Base-by-base conservation (phyloP, 2,329 filamentous ascomycete genomes). In the Didymella sp. region DNA sequence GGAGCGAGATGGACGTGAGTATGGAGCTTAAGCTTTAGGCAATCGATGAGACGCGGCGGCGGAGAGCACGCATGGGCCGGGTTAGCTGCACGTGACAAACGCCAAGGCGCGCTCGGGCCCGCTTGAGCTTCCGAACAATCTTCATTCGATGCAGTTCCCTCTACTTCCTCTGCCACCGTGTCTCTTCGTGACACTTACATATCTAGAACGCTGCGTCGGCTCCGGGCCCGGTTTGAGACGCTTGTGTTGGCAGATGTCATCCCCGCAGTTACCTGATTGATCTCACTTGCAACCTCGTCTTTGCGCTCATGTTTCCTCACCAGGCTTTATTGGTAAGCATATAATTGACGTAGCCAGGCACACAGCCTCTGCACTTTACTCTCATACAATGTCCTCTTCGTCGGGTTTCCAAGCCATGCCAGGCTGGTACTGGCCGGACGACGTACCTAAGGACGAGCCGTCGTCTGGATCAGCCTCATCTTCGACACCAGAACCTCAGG, bases 361-460 rank as follows among this genome's bases (percentile, higher is more conserved):
- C 15, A 19, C 12, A 47, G 43, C 49, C 44, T 52, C 8, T 22
- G 37, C 31, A 25, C 41, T 47, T 13, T 8, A 22, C 22, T 27
- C 53, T 46, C 22, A 19, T 46, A 37, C 31, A 27, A 82, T 81
- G 79, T 73, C 78, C 52, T 74, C 77, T 38, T 76, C 78, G 15
- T 73, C 73, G 19, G 74, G 71, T 45, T 78, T 67, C 64, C 73
- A 75, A 63, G 64, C 64, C 49, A 73, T 68, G 68, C 79, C 75
- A 24, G 76, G 74, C 59, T 82, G 81, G 80, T 73, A 76, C 43
- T 82, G 80, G 75, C 79, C 79, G 38, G 74, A 80, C 27, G 78
- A 80, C 56, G 57, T 78, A 33, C 78, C 78, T 12, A 77, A 75
- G 55, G 63, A 69, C 21, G 64, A 68, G 31, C 45, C 68, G 15